A percentile compares a stretch with the other conserved stretches of the same genome.
Evolutionary conservation across 345 rosid genomes (phyloP).

Genomic region (Pistacia atlantica): DNA sequence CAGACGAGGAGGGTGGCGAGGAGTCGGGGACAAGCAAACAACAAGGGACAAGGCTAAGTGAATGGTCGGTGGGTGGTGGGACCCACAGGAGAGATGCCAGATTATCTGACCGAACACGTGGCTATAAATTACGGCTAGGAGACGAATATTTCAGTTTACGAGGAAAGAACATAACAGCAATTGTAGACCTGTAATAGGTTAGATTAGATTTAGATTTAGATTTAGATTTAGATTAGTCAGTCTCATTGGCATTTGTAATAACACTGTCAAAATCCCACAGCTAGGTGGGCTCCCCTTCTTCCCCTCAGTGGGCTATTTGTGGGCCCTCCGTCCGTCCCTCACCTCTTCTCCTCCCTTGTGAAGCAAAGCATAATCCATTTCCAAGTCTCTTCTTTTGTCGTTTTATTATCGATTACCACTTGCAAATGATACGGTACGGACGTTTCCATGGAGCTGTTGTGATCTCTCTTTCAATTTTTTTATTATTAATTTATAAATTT

Average conservation of each 20-base stretch:
- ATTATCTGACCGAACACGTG: constrained; percentile 36
- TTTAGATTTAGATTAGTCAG: not conserved
- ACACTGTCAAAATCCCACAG: not conserved
- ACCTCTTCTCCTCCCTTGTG: constrained; percentile 6
- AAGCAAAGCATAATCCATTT: constrained; percentile 37
- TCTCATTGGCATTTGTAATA: not conserved
- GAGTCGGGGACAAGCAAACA: not conserved
- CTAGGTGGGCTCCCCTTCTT: not conserved
- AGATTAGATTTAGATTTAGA: not conserved
- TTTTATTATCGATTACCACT: not conserved
- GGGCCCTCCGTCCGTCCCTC: constrained; percentile 14
- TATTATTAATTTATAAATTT: no score
- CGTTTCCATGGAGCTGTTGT: not conserved
- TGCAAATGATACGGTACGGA: not conserved
- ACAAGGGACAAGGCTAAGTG: constrained; percentile 17
- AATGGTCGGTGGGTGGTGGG: constrained; percentile 37
- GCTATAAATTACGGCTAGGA: constrained; percentile 36
- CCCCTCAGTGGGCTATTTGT: not conserved
- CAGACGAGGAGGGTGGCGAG: constrained; percentile 8
- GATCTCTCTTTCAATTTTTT: not conserved
- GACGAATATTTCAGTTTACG: constrained; percentile 58
- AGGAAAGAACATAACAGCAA: constrained; percentile 35
- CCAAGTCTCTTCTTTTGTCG: not conserved
- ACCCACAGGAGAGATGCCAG: constrained; percentile 16
- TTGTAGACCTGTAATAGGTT: not conserved